Evolutionary conservation across 208 protist species (phyloP).

Genomic region (Acanthamoeba triangularis): DNA sequence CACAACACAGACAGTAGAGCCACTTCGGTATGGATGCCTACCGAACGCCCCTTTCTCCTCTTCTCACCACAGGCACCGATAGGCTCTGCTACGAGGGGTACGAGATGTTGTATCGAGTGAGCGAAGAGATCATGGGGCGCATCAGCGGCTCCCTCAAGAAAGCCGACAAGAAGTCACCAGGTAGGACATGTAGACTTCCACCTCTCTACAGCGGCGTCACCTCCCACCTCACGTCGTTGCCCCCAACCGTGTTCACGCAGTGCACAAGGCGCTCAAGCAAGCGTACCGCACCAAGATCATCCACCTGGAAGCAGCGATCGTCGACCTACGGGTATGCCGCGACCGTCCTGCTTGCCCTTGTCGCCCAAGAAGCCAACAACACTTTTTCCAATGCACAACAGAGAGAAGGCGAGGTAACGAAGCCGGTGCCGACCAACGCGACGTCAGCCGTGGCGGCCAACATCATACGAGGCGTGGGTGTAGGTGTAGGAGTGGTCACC

Average conservation of each 20-base stretch:
- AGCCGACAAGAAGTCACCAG: constrained; percentile 39
- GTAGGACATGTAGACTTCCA: not conserved
- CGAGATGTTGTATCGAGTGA: constrained; percentile 35
- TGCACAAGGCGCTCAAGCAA: constrained; percentile 63
- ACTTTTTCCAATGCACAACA: not conserved
- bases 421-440: not conserved
- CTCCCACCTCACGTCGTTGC: not conserved
- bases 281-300: constrained; percentile 49
- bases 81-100: constrained; percentile 52
- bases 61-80: no score
- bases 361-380: not conserved
- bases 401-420: constrained; percentile 13
- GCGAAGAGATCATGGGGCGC: constrained; percentile 35
- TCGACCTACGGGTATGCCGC: not conserved
- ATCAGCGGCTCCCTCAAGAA: constrained; percentile 36
- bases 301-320: not conserved
- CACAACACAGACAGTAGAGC: constrained; percentile 11
- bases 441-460: constrained; percentile 2
- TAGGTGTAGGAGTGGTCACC: not conserved
- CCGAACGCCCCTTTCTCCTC: not conserved
- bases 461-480: constrained; percentile 48
- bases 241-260: not conserved
- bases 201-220: not conserved
- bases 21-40: not conserved
- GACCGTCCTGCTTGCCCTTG: no score